Base-by-base conservation (phyloP, 768 basidiomycete species). In the Hericium erinaceus region DNA sequence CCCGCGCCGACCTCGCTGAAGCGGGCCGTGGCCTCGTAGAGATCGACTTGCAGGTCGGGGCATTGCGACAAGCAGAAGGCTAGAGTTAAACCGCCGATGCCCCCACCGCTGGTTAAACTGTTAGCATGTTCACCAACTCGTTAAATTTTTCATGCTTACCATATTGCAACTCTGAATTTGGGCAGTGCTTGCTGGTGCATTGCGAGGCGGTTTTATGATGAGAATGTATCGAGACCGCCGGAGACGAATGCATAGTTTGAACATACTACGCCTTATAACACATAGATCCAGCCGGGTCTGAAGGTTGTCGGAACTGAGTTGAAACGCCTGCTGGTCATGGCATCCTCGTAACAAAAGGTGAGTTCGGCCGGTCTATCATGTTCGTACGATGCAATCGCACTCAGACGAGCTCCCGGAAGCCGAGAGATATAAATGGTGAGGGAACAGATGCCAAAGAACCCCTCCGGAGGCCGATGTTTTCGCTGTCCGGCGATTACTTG, bases 161-260 rank as follows among this genome's bases (percentile, higher is more conserved):
- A 82, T 44, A 83, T 79, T 18, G 75, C 80, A 55, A 83, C 78
- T 62, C 71, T 75, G 60, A 82, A 68, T 59, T 71, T 79, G 54
- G 20, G 4, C 33, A 40, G 44, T 13, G 52, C n/a, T 12, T 53
- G 28, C 18, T 18, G 16, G 28, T 52, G 48, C 48, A 39, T 28
- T 15, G 15, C n/a, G 2, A 52, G 28, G 4, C 3, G 28, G 1
- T 15, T 13, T 28, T 12, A 18, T 12, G 40, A 44, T 44, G 41
- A 6, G 18, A 9, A 44, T 1, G 13, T 44, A 12, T 16, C 41
- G 8, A 44, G 15, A 15, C n/a, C 20, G 44, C 44, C 11, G 44
- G 44, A 46, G 44, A 20, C 1, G 33, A 33, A 8, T 7, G 33
- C 33, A 33, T 33, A 33, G 33, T 33, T 33, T 33, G 33, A 33